Evolutionary conservation across 1,139 yeast genomes (phyloP), one percentile per base, ranked within the genome.

Genomic region (Hansenula sp.): DNA sequence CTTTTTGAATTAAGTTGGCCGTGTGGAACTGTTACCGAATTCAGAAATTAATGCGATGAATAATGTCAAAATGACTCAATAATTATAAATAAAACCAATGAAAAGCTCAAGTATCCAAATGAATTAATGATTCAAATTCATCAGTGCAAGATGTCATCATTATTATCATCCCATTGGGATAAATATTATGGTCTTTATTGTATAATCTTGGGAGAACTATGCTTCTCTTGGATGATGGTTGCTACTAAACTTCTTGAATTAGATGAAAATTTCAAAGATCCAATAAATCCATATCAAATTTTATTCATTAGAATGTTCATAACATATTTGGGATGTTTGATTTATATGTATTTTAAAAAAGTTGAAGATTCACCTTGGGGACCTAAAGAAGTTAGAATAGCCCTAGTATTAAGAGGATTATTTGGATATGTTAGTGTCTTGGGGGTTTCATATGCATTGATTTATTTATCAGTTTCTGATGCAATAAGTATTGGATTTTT

Each of bases 371-470:
- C 79, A 11, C 84, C 90, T 2, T 73, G 81, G 52, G 96, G 96
- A 0, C 86, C 89, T 3, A 71, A 67, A 18, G 76, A 71, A 10
- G 60, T 77, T 33, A 67, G 95, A 12, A 55, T 59, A 30, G 70
- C 78, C 55, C 65, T 85, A 42, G 55, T 79, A 0, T 46, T 76
- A 16, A 69, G 96, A 47, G 96, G 96, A 0, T 48, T 71, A 1
- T 70, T 79, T 19, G 96, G 96, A 2, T 87, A 84, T 53, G 10
- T 81, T 47, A 94, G 94, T 1, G 88, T 84, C 3, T 79, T 81
- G 60, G 84, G 88, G 4, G 62, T 82, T 52, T 88, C 86, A 60
- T 85, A 71, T 59, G 77, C 94, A 2, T 68, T 88, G 49, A 76
- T 78, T 61, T 86, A 84, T 60, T 68, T 88, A 41, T 77, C 86